A percentile compares a stretch with the other conserved stretches of the same genome.
phyloP scores from a whole-genome alignment of 257 asterid genomes.

The Lavandula angustifolia region DNA sequence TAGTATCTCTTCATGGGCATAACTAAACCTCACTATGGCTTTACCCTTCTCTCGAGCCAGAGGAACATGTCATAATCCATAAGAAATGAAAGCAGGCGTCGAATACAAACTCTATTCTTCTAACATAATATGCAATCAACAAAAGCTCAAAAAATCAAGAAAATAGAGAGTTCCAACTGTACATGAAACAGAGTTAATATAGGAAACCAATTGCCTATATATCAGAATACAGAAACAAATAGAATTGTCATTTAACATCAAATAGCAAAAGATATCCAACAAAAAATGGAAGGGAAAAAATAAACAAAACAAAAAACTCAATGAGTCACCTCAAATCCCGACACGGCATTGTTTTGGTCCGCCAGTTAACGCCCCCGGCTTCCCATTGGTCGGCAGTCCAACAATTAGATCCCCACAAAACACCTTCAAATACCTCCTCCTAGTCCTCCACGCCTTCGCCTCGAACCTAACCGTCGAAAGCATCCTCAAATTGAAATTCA shows the following conservation, averaged over 20 bases:
- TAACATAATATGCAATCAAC: slow-evolving; percentile 19
- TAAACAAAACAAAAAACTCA: background rate
- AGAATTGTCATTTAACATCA: slow-evolving; percentile 37
- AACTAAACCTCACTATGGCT: background rate
- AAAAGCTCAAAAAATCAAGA: slow-evolving; percentile 28
- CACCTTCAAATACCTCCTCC: slow-evolving; percentile 70
- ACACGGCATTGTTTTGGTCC: slow-evolving; percentile 72
- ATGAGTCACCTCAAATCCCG: slow-evolving; percentile 55
- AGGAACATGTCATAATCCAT: background rate
- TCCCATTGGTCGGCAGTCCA: slow-evolving; percentile 38
- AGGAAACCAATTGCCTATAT: slow-evolving; percentile 29
- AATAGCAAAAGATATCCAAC: slow-evolving; percentile 31
- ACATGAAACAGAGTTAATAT: slow-evolving; percentile 30
- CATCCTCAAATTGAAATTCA: slow-evolving; percentile 64
- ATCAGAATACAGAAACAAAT: slow-evolving; percentile 27
- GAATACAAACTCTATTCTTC: slow-evolving; percentile 13
- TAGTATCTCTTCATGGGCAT: background rate
- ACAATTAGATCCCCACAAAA: slow-evolving; percentile 68
- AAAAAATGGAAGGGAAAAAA: background rate
- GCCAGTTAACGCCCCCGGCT: slow-evolving; percentile 54
- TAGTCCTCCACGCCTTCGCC: slow-evolving; percentile 74
- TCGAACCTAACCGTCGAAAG: slow-evolving; percentile 60
- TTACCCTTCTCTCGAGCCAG: slow-evolving; percentile 7
- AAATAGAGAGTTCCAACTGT: slow-evolving; percentile 27
- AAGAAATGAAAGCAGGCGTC: background rate